phyloP scores from a whole-genome alignment of 2,329 filamentous ascomycete species.

The Uncinocarpus reesii region DNA sequence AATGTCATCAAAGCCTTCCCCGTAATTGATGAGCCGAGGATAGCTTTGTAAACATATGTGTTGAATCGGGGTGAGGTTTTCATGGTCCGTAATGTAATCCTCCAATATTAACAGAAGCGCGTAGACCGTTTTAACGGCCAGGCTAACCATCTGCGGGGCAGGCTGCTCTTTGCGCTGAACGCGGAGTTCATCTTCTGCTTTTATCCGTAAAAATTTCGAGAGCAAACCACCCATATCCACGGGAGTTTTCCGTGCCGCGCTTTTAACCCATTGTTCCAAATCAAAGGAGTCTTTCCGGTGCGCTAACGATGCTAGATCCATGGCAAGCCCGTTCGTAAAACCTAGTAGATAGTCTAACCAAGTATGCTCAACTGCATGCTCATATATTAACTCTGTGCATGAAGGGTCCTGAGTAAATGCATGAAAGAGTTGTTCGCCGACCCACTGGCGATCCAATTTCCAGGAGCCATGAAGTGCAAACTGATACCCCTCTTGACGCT shows the following conservation, averaged over 20 bases:
- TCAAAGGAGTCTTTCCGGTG: conserved; percentile 74
- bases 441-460: conserved; percentile 82
- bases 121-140: conserved; percentile 77
- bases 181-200: conserved; percentile 68
- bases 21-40: conserved; percentile 90
- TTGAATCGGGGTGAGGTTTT: conserved; percentile 70
- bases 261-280: conserved; percentile 67
- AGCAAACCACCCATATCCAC: conserved; percentile 60
- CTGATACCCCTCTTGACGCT: conserved; percentile 65
- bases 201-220: conserved; percentile 71
- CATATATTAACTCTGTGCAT: conserved; percentile 58
- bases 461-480: conserved; percentile 87
- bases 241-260: conserved; percentile 53
- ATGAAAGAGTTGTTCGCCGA: conserved; percentile 68
- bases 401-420: conserved; percentile 61
- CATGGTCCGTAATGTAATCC: conserved; percentile 49
- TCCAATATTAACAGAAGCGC: conserved; percentile 69
- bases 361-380: conserved; percentile 67
- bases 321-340: conserved; percentile 69
- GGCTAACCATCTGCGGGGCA: conserved; percentile 57
- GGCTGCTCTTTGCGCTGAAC: conserved; percentile 61
- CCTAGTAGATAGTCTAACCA: conserved; percentile 78
- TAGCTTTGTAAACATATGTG: conserved; percentile 84
- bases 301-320: conserved; percentile 76
- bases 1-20: conserved; percentile 81